Percentiles rank a stretch among this genome's conserved stretches.
phyloP scores from a whole-genome alignment of 23 red algal species.

The Gracilaria gracilis region DNA sequence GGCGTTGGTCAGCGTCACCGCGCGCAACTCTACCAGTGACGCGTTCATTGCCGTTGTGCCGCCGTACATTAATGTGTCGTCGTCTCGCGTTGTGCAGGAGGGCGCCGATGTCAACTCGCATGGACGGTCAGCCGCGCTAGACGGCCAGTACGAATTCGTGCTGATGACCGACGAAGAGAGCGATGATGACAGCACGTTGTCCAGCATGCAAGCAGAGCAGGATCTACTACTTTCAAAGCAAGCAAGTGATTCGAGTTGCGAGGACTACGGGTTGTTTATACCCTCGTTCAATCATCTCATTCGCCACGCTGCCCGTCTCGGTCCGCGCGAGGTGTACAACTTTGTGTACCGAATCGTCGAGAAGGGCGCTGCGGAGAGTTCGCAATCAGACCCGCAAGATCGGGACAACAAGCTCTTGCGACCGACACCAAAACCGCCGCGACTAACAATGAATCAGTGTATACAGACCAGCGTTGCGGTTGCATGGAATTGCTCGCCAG shows the following conservation, averaged over 20 bases:
- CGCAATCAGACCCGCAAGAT: not conserved
- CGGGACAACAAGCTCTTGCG: not conserved
- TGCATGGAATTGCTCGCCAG: constrained; percentile 58
- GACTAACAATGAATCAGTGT: not conserved
- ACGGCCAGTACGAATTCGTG: constrained; percentile 51
- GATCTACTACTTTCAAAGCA: not conserved
- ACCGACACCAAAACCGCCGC: not conserved
- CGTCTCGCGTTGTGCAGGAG: not conserved
- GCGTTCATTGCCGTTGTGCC: constrained; percentile 44
- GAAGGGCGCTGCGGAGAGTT: not conserved
- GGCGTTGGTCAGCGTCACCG: constrained; percentile 26
- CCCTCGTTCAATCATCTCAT: constrained; percentile 50
- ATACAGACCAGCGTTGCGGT: constrained; percentile 9
- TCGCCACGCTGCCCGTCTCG: constrained; percentile 39
- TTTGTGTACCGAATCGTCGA: constrained; percentile 60
- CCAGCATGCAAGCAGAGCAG: not conserved
- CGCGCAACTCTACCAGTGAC: constrained; percentile 49
- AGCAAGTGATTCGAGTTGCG: not conserved
- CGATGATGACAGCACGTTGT: constrained; percentile 28
- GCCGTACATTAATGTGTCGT: constrained; percentile 64
- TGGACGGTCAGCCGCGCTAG: constrained; percentile 2
- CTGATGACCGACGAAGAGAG: constrained; percentile 36
- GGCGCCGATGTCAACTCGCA: not conserved
- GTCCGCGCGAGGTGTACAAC: constrained; percentile 57
- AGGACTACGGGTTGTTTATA: constrained; percentile 66